phyloP scores from a whole-genome alignment of 2,329 filamentous ascomycete species.

The Pseudogymnoascus sp. region DNA sequence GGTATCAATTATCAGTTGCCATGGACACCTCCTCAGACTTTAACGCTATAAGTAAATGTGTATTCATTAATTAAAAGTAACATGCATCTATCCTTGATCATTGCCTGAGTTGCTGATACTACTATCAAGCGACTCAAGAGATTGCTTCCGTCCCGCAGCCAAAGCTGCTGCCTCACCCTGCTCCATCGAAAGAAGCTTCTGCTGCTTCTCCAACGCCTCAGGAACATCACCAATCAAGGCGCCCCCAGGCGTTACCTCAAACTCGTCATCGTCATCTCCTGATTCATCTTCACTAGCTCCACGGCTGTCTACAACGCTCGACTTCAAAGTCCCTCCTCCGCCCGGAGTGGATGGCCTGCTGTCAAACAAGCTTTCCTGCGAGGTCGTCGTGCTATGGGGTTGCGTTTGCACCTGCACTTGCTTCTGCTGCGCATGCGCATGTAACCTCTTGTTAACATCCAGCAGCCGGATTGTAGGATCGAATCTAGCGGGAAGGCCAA shows the following conservation, averaged over 20 bases:
- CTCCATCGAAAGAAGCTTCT: slow-evolving; percentile 53
- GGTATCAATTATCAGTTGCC: neutral
- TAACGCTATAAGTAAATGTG: neutral
- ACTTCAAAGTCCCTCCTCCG: slow-evolving; percentile 33
- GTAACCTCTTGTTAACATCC: slow-evolving; percentile 26
- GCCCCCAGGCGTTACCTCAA: slow-evolving; percentile 26
- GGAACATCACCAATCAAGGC: slow-evolving; percentile 18
- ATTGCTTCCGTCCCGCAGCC: slow-evolving; percentile 15
- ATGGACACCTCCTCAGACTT: neutral
- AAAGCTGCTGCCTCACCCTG: slow-evolving; percentile 50
- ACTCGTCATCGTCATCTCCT: slow-evolving; percentile 28
- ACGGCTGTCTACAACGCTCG: slow-evolving; percentile 20
- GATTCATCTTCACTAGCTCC: slow-evolving; percentile 30
- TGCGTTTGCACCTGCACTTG: neutral
- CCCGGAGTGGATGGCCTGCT: slow-evolving; percentile 24
- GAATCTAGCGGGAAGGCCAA: slow-evolving; percentile 54
- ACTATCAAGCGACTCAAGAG: slow-evolving; percentile 18
- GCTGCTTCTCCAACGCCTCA: slow-evolving; percentile 34
- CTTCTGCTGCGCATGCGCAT: slow-evolving; percentile 5
- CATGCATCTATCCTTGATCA: neutral
- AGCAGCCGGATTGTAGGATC: slow-evolving; percentile 57
- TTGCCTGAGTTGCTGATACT: slow-evolving; percentile 4
- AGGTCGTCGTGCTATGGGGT: neutral
- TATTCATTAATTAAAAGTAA: slow-evolving; percentile 9
- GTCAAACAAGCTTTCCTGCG: slow-evolving; percentile 4